Conservation (phyloP, 768 basidiomycete species). For the Harrya chromipes region DNA sequence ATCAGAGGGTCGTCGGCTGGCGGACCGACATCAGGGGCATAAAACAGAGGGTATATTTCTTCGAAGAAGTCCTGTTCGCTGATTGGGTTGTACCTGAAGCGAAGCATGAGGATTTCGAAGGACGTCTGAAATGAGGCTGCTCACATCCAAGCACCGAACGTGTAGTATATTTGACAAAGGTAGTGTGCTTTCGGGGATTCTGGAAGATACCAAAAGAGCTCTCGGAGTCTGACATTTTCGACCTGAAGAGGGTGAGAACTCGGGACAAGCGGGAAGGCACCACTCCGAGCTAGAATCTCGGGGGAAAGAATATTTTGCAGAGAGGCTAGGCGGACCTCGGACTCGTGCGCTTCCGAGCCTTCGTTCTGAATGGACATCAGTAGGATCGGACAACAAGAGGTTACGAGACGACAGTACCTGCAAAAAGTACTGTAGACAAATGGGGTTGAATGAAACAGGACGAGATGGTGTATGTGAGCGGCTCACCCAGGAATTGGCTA, state of each 20-base stretch:
- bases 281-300: constrained; percentile 61
- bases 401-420: constrained; percentile 43
- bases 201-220: constrained; percentile 70
- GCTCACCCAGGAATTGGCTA: constrained; percentile 70
- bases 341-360: constrained; percentile 51
- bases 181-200: constrained; percentile 56
- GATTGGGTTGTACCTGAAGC: constrained; percentile 63
- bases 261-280: constrained; percentile 61
- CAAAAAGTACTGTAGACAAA: constrained; percentile 57
- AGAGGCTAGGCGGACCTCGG: constrained; percentile 41
- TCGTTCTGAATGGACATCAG: constrained; percentile 48
- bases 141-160: constrained; percentile 71
- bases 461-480: no score
- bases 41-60: constrained; percentile 59
- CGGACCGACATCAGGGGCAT: constrained; percentile 41
- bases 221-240: constrained; percentile 49
- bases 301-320: constrained; percentile 56
- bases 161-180: constrained; percentile 58
- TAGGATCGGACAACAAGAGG: not conserved
- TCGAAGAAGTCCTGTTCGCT: constrained; percentile 56
- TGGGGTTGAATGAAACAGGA: constrained; percentile 3
- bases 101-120: constrained; percentile 7
- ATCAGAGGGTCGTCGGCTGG: constrained; percentile 49
- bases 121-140: constrained; percentile 19
- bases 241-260: constrained; percentile 36